These are phyloP conservation scores for Stylosanthes scabra DNA, from an alignment of 331 rosid genomes.

Conservation along the genomic window DNA sequence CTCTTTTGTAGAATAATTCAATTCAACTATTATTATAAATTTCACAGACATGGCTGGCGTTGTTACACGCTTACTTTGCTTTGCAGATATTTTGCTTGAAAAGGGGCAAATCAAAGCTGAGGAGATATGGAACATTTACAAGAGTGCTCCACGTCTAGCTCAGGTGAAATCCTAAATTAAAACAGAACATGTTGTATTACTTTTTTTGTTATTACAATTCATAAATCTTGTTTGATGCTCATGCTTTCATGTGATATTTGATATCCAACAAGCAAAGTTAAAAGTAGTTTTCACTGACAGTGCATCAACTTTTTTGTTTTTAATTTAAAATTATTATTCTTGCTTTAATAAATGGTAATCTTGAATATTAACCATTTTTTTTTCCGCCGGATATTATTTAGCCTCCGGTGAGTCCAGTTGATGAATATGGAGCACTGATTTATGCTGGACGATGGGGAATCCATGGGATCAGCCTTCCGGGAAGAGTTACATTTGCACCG, in stretches of 20 bases:
- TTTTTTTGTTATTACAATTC: constrained; percentile 8
- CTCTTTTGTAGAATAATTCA: constrained; percentile 25
- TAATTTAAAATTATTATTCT: not conserved
- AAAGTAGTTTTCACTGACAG: too few relatives aligned
- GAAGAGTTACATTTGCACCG: constrained; percentile 95
- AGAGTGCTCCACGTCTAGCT: constrained; percentile 62
- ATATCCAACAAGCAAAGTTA: not conserved
- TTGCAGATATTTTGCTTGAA: constrained; percentile 84
- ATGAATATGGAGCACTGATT: constrained; percentile 90
- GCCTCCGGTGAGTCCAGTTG: constrained; percentile 70
- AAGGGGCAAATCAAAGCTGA: constrained; percentile 78
- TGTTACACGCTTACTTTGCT: constrained; percentile 44
- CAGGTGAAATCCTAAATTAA: constrained; percentile 63
- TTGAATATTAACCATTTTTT: constrained; percentile 10
- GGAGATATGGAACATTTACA: constrained; percentile 85
- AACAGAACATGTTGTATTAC: constrained; percentile 21
- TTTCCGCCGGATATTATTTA: constrained; percentile 37
- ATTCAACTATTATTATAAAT: constrained; percentile 9
- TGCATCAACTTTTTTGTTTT: too few relatives aligned
- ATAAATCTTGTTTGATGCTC: not conserved
- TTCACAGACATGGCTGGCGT: constrained; percentile 9
- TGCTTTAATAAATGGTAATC: constrained; percentile 32
- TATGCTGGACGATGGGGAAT: constrained; percentile 97
- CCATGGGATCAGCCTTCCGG: constrained; percentile 87
- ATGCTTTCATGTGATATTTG: not conserved